Evolutionary conservation across 2,329 filamentous ascomycete genomes (phyloP), one percentile per base, ranked within the genome.

Genomic region (Trichoderma sp.): DNA sequence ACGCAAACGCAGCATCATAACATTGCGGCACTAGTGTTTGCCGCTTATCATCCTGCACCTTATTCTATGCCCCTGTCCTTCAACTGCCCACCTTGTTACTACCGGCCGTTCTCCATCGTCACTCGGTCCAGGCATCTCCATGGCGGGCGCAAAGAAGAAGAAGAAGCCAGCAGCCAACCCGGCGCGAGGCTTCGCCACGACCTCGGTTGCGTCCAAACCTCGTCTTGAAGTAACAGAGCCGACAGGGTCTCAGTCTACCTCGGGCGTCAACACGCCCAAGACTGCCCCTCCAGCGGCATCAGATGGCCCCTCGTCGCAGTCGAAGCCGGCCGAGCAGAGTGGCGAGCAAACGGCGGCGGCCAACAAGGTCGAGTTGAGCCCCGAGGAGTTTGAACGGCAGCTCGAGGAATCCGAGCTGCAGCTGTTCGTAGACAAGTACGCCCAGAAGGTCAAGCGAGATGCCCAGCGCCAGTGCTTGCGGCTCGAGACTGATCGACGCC

Each of bases 371-470:
- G 79, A 85, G 30, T 78, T 94, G 69, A 92, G 87, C 56, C 90
- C 94, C 1, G 94, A 97, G 74, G 92, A 98, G 75, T 90, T 97
- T 59, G 95, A 97, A 74, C 88, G 82, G 68, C 92, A 96, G 72
- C 84, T 98, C 17, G 92, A 97, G 75, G 90, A 93, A 71, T 90
- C 92, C n/a, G 92, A 96, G 72, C 81, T 99, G 44, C 93, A 98
- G 76, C 79, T 91, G 24, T 80, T 97, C 6, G 89, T 98, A 17
- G 94, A 98, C 68, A 95, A 93, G 73, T 81, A 94, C 76, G 89
- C 89, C 0, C 79, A 85, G 47, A 97, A 94, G 76, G 89, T 90
- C 67, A 90, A 89, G 70, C 88, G 89, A 71, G 93, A 97, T 77
- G 88, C 90, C 17, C 81, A 85, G 68, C 89, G 94, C 21, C 92